Percentiles rank a stretch among this genome's conserved stretches.
Conservation (phyloP, 257 asterid species). For the Nicotiana benthamiana region DNA sequence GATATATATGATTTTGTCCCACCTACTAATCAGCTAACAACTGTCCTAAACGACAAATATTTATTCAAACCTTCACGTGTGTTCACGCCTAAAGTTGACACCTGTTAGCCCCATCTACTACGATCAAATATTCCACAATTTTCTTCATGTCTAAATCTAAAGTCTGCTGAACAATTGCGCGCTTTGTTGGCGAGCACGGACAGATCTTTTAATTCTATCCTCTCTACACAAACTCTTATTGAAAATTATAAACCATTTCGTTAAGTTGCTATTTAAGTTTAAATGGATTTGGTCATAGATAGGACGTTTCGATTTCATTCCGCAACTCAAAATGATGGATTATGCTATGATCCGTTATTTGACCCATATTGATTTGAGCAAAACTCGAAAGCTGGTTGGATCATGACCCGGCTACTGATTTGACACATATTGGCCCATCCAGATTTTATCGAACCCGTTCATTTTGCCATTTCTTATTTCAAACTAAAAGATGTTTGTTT, state of each 20-base stretch:
- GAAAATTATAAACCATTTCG: not conserved
- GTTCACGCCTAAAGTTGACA: not conserved
- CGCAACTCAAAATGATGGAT: no score
- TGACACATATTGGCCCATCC: no score
- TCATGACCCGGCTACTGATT: no score
- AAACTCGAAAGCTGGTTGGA: no score
- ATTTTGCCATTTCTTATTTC: no score
- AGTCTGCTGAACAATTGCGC: not conserved
- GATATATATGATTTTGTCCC: conserved; percentile 4
- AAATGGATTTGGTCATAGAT: not conserved
- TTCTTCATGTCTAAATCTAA: not conserved
- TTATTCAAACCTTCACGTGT: conserved; percentile 1
- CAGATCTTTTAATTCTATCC: not conserved
- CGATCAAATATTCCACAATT: not conserved
- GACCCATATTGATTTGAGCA: no score
- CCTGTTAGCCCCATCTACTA: not conserved
- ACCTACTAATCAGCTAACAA: not conserved
- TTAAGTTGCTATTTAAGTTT: not conserved
- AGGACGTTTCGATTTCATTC: not conserved
- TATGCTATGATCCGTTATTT: no score
- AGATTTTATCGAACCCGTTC: no score
- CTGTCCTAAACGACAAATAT: not conserved
- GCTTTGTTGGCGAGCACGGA: not conserved
- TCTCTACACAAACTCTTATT: not conserved
- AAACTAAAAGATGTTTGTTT: not conserved